Base-by-base conservation (phyloP, 2,329 filamentous ascomycete species). In the Acephala macrosclerotiorum region DNA sequence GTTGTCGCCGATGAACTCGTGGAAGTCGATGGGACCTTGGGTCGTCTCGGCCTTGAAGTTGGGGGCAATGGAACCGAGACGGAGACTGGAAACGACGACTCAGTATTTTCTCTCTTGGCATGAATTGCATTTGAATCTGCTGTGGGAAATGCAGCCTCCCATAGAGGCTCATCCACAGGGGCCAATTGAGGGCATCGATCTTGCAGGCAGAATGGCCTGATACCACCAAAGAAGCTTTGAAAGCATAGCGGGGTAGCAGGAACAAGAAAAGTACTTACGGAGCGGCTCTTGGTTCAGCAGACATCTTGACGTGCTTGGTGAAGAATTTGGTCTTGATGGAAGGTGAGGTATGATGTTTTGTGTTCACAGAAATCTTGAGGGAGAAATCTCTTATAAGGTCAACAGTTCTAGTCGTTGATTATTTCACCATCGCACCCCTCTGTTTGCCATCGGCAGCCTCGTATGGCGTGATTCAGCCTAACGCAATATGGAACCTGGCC, bases 1-100 rank as follows among this genome's bases (percentile, higher is more conserved):
- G 75, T 86, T 90, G 83, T 91, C 84, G 76, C 89, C 90, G 71
- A 94, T 86, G 82, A 91, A 94, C 79, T 93, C 85, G 80, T 94
- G 91, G 84, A 95, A 94, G 81, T 93, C 88, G 75, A 95, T 92
- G 70, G 89, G 86, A 74, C 92, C 91, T 73, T 87, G 83, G 66
- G 92, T 95, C 69, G 91, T 94, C 71, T 94, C 89, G 75, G 91
- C 92, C 81, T 91, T 81, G 85, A 96, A 96, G 85, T 94, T 94
- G 75, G 92, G 92, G 72, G 92, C 92, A 64, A 82, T 80, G 71
- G 82, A 83, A 79, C 89, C 89, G 75, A 91, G 83, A 73, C 89
- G 89, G 75, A 91, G 86, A 70, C 85, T 87, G 71, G 20, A 60
- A 11, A 47, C 12, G 25, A 60, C 16, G 25, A 36, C 5, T 57